Evolutionary conservation across 148 eudicot genomes (phyloP).

Genomic region (Camellia lanceoleosa): DNA sequence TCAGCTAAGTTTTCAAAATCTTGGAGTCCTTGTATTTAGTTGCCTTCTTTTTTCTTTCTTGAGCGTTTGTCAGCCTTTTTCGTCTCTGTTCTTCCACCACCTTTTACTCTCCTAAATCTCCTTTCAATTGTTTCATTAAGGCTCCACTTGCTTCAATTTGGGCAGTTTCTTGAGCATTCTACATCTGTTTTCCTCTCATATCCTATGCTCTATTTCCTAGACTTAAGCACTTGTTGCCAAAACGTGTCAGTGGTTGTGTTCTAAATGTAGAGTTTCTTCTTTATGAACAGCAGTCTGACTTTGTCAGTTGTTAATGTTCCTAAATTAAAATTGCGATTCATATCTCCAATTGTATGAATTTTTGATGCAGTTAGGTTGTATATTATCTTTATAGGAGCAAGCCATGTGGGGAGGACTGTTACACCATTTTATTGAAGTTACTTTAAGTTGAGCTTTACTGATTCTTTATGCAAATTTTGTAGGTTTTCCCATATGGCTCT

Average conservation of each 20-base stretch:
- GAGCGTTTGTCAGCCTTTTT: too few relatives aligned
- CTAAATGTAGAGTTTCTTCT: neutral
- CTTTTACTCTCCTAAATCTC: neutral
- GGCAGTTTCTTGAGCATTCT: neutral
- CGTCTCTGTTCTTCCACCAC: neutral
- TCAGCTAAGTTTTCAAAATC: neutral
- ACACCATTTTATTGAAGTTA: neutral
- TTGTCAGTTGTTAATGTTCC: neutral
- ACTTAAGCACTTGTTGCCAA: too few relatives aligned
- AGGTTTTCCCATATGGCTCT: slow-evolving; percentile 65
- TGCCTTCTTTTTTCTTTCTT: too few relatives aligned
- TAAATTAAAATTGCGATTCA: slow-evolving; percentile 1
- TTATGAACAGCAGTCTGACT: neutral
- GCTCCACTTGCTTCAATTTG: neutral
- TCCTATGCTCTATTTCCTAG: too few relatives aligned
- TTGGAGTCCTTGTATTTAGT: neutral
- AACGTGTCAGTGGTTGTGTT: neutral
- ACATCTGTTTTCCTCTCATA: neutral
- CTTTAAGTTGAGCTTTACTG: neutral
- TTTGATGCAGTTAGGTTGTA: neutral
- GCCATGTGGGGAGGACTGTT: neutral
- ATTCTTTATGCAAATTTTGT: slow-evolving; percentile 12
- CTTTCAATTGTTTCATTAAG: neutral
- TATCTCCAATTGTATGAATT: neutral
- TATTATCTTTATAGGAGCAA: neutral